Evolutionary conservation across 1,284 basidiomycete genomes (phyloP), one percentile per base, ranked within the genome.

Genomic region (Heterobasidion occidentale): DNA sequence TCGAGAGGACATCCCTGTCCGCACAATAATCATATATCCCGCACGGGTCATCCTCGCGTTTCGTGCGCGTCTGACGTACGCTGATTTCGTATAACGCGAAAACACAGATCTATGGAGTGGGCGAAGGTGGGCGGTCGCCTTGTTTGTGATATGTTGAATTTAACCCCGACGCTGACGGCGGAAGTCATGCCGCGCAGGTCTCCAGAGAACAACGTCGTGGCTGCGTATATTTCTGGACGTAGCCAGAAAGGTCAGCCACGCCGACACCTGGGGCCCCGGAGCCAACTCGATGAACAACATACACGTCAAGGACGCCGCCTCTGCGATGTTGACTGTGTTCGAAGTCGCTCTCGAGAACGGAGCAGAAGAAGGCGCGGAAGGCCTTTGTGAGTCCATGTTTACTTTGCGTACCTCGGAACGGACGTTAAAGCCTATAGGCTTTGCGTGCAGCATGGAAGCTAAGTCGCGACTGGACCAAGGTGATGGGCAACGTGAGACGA

Each of bases 251-350:
- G 58, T 64, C 7, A 70, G 71, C 14, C 64, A 65, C 50, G 68
- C 67, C 0, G 74, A 73, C 7, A 74, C 73, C 3, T 76, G 72
- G 72, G 76, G 74, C 15, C 61, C 64, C 2, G 74, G 74, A 1
- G 61, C 63, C 27, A 76, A 74, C 44, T 49, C 63, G n/a, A 70
- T 74, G 64, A 66, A 65, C 45, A 73, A 67, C 42, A 64, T 74
- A 7, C 74, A 76, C 46, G 70, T 77, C 53, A 70, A 68, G 49
- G 75, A 76, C 52, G 67, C 66, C 12, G 69, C 70, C 0, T 61
- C 59, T 36, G 71, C 68, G 12, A 47, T 75, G 3, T 20, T 71
- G 19, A 61, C 65, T 15, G 59, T 75, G 34, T 61, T 77, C 36
- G 67, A 73, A 35, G 72, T 70, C 11, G 72, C 71, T 5, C 60